These are phyloP conservation scores for Amanita molliuscula DNA, from an alignment of 768 basidiomycete genomes.

Conservation along the genomic window DNA sequence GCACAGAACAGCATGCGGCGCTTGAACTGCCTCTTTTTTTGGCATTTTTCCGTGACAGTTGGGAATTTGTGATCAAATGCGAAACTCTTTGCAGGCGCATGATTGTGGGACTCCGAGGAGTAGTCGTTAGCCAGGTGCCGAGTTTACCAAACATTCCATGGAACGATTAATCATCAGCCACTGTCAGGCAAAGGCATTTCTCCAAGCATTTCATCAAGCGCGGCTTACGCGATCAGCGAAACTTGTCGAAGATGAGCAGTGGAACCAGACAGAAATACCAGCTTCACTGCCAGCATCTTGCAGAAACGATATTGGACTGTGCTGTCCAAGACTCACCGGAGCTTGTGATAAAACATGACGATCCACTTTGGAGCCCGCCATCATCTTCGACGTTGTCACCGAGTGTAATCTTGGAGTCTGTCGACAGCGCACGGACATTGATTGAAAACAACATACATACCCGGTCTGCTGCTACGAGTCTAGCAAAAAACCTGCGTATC, in stretches of 20 bases:
- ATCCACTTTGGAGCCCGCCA: slow-evolving; percentile 15
- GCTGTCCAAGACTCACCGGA: slow-evolving; percentile 78
- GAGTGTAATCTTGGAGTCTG: background rate
- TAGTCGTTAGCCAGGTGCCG: slow-evolving; percentile 68
- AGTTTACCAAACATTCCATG: background rate
- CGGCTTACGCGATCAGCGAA: slow-evolving; percentile 75
- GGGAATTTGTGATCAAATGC: slow-evolving; percentile 84
- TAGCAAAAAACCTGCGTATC: slow-evolving; percentile 56
- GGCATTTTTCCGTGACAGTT: slow-evolving; percentile 72
- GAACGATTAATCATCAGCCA: slow-evolving; percentile 3
- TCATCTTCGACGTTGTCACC: slow-evolving; percentile 3
- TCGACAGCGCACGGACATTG: background rate
- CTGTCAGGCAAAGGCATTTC: slow-evolving; percentile 72
- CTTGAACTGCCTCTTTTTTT: slow-evolving; percentile 70
- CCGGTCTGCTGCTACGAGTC: slow-evolving; percentile 3
- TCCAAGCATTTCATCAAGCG: slow-evolving; percentile 77
- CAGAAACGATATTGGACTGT: slow-evolving; percentile 65
- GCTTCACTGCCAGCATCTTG: slow-evolving; percentile 54
- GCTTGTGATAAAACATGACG: slow-evolving; percentile 31
- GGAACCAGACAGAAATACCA: slow-evolving; percentile 75
- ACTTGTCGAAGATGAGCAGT: slow-evolving; percentile 91
- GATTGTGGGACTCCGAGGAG: slow-evolving; percentile 88
- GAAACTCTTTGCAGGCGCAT: slow-evolving; percentile 81
- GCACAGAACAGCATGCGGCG: slow-evolving; percentile 70
- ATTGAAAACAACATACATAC: background rate